These are phyloP conservation scores for Dissophora globulifera DNA, from an alignment of 192 early-diverging fungal species.

Conservation along the genomic window DNA sequence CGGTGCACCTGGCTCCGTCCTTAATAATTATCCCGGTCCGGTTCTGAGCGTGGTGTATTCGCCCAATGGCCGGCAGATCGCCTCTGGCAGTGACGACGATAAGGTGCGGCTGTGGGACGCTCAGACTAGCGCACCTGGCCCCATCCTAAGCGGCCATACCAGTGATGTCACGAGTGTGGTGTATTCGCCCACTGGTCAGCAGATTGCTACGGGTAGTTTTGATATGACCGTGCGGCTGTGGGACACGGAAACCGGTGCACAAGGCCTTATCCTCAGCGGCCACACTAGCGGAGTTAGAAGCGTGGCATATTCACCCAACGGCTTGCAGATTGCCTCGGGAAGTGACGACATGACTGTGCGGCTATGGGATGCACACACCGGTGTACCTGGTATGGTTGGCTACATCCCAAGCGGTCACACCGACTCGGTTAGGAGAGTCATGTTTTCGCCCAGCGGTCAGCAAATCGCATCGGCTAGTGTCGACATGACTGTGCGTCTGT, in stretches of 20 bases:
- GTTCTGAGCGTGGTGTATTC: slow-evolving; percentile 76
- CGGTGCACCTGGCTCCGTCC: neutral
- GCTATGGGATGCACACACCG: neutral
- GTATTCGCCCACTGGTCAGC: neutral
- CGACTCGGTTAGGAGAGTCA: too few species aligned
- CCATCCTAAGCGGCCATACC: neutral
- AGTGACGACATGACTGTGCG: neutral
- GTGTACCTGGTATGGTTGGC: neutral
- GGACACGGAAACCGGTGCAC: neutral
- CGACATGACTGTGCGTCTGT: too few species aligned
- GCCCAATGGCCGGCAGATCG: slow-evolving; percentile 65
- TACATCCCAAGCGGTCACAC: neutral
- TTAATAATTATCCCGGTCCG: slow-evolving; percentile 17
- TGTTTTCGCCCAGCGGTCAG: too few species aligned
- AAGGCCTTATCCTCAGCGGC: too few species aligned
- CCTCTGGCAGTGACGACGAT: slow-evolving; percentile 72
- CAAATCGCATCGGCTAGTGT: neutral
- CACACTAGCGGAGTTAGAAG: too few species aligned
- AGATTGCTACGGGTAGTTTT: neutral
- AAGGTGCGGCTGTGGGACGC: slow-evolving; percentile 70
- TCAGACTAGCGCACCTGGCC: neutral
- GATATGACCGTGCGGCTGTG: neutral
- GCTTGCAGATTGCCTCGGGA: neutral
- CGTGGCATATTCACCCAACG: neutral
- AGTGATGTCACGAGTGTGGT: neutral